Percentiles rank a stretch among this genome's conserved stretches.
Evolutionary conservation across 1,284 basidiomycete genomes (phyloP).

Genomic region (Ceratobasidium sp.): DNA sequence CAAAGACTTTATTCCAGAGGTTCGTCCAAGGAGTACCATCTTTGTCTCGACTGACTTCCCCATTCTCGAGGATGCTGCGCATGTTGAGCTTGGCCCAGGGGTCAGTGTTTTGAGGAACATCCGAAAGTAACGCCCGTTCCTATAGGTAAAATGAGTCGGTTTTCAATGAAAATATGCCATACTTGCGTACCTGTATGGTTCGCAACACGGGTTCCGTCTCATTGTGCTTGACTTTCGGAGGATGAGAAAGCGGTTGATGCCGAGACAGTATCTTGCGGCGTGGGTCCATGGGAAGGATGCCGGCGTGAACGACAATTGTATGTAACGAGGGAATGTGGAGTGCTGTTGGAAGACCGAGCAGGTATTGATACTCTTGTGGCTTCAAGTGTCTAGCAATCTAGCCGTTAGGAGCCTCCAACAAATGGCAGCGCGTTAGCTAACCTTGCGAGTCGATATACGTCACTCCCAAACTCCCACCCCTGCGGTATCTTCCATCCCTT

Average conservation of each 20-base stretch:
- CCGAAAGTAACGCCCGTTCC: slow-evolving; percentile 67
- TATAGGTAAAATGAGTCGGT: slow-evolving; percentile 52
- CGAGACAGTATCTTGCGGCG: slow-evolving; percentile 60
- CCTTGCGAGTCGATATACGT: slow-evolving; percentile 80
- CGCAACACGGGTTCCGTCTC: slow-evolving; percentile 45
- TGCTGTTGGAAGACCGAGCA: slow-evolving; percentile 74
- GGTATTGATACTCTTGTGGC: slow-evolving; percentile 69
- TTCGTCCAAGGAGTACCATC: slow-evolving; percentile 78
- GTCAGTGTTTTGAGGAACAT: slow-evolving; percentile 77
- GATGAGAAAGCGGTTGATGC: slow-evolving; percentile 72
- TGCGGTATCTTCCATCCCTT: slow-evolving; percentile 63
- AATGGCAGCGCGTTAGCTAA: slow-evolving; percentile 50
- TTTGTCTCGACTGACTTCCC: slow-evolving; percentile 65
- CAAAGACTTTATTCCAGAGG: slow-evolving; percentile 78
- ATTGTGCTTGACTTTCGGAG: slow-evolving; percentile 59
- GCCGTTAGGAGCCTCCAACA: slow-evolving; percentile 6
- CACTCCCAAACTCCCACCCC: slow-evolving; percentile 76
- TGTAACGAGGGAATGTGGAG: slow-evolving; percentile 82
- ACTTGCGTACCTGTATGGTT: slow-evolving; percentile 9
- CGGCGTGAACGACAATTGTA: slow-evolving; percentile 83
- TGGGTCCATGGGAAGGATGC: slow-evolving; percentile 78
- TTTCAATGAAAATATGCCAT: not conserved
- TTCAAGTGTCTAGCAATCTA: slow-evolving; percentile 62
- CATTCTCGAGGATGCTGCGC: slow-evolving; percentile 68
- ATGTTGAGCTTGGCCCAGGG: slow-evolving; percentile 83